Base-by-base conservation (phyloP, 768 basidiomycete genomes). In the Pleurotus sapidus region DNA sequence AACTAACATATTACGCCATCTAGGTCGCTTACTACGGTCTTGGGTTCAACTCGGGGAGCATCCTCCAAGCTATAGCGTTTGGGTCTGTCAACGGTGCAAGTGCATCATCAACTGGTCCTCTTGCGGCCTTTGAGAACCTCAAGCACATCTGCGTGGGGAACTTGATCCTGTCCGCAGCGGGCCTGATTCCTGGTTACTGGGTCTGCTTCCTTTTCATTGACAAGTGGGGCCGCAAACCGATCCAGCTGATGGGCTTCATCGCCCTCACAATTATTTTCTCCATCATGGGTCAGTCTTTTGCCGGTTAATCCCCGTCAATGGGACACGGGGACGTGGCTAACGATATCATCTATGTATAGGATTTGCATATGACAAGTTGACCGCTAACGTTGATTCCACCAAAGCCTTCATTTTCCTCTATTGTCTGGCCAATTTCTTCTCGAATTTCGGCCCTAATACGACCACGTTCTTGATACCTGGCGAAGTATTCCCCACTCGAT, bases 1-100 rank as follows among this genome's bases (percentile, higher is more conserved):
- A 34, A 38, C 39, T 25, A 39, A 8, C 12, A 39, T 23, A 14
- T 50, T 39, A 12, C 20, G 18, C 15, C 40, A 2, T 47, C n/a
- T 18, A 89, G 84, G 84, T 94, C 54, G 91, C 91, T 5, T 94
- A 90, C 74, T 94, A 94, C 68, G 93, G 91, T 53, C 81, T 95
- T 37, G 88, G 91, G 56, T 80, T 95, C 56, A 95, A 95, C 72
- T 89, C 86, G 2, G 78, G 83, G 27, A 83, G 84, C 66, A 87
- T 95, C 60, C 77, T 95, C 43, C 69, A 74, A 48, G 81, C 88
- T 27, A 92, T 93, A 65, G 84, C 85, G 30, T 91, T 88, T 67
- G 91, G 91, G 47, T 68, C 70, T 9, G 70, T 82, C 17, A 5
- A 55, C 8, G 61, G 64, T n/a, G 65, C 56, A 3, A 72, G 78